Base-by-base conservation (phyloP, 345 rosid species). In the Salix udensis region DNA sequence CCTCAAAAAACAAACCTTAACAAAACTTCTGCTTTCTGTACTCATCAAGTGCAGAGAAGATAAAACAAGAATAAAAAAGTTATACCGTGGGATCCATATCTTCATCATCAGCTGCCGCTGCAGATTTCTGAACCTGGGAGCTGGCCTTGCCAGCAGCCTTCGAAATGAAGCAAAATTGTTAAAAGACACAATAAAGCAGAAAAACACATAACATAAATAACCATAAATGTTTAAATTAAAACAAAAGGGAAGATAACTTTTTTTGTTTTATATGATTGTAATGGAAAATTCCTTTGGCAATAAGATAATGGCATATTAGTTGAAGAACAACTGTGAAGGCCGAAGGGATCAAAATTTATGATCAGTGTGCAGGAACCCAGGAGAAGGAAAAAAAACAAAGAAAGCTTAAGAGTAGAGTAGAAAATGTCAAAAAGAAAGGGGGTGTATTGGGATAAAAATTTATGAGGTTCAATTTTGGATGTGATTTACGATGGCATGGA, bases 21-120 rank as follows among this genome's bases (percentile, higher is more conserved):
- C 13, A 14, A 21, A 36, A 68, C 24, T 37, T n/a, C 39, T 42
- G 46, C 11, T 68, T 21, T 19, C 4, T 21, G 11, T 66, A 66
- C 9, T 14, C 6, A 36, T 16, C 46, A 36, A 66, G 12, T 58
- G 62, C 26, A 34, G 9, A 16, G 12, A 66, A 66, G 8, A 40
- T 21, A n/a, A 40, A 24, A 34, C 24, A 19, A 19, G 42, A 19
- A 53, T 9, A 40, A 62, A 55, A 80, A 23, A 23, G 66, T 31
- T 1, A 39, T 87, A 96, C 99, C 68, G 97, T 94, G 7, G 99
- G 94, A 79, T 96, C 99, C 97, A 94, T 93, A 64, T 96, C 97
- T 10, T 96, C 99, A 68, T 96, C 98, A 81, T 96, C 98, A 71
- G 85, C 96, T 62, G 88, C 88, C 9, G 52, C 78, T 16, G 70